These are phyloP conservation scores for Epichloe typhina DNA, from an alignment of 2,329 filamentous ascomycete species.

Conservation along the genomic window DNA sequence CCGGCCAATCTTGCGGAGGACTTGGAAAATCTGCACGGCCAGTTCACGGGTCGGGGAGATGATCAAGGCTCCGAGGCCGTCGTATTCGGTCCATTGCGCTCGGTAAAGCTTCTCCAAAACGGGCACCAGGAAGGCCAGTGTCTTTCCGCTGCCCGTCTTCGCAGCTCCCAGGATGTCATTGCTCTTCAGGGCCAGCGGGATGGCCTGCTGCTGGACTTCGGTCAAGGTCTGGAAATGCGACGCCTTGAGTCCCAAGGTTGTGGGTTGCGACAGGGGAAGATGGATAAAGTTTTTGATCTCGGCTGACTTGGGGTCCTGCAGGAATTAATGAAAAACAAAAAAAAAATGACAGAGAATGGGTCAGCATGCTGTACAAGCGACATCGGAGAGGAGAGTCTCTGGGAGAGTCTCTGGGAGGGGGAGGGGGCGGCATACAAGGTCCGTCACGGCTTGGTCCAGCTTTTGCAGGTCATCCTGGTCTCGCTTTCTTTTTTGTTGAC, in stretches of 20 bases:
- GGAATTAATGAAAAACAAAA: background rate
- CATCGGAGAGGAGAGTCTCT: background rate
- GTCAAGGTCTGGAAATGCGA: constrained; percentile 86
- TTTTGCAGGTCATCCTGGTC: constrained; percentile 23
- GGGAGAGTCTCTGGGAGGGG: background rate
- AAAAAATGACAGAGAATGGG: background rate
- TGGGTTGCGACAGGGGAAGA: constrained; percentile 74
- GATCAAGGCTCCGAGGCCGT: constrained; percentile 85
- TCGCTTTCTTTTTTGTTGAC: constrained; percentile 24
- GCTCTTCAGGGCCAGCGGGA: constrained; percentile 75
- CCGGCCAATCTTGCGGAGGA: constrained; percentile 77
- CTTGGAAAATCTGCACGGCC: constrained; percentile 93
- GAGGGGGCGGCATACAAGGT: constrained; percentile 16
- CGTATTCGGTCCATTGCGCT: constrained; percentile 75
- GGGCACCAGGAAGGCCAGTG: constrained; percentile 80
- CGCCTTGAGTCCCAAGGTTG: constrained; percentile 63
- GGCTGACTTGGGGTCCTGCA: constrained; percentile 45
- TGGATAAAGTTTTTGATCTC: constrained; percentile 61
- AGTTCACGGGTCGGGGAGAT: constrained; percentile 90
- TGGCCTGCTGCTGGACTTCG: constrained; percentile 81
- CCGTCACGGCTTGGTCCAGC: constrained; percentile 19
- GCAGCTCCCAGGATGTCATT: constrained; percentile 85
- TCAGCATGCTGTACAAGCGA: background rate
- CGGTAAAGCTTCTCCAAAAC: constrained; percentile 88
- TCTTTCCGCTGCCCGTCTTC: constrained; percentile 93